phyloP scores from a whole-genome alignment of 140 eudicot species.

The Anethum foeniculum region DNA sequence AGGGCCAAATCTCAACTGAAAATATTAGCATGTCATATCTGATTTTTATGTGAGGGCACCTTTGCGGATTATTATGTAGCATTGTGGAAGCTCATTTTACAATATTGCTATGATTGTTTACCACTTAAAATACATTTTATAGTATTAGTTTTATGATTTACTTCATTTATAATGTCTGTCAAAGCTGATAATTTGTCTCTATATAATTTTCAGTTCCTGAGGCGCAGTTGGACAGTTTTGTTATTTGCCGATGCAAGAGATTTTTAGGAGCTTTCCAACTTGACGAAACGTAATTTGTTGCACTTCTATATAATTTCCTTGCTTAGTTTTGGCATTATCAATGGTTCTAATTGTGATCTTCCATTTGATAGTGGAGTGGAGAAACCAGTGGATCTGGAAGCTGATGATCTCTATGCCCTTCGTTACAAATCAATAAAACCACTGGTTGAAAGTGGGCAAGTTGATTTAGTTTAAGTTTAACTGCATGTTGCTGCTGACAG shows the following conservation, averaged over 20 bases:
- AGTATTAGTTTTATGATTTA: background rate
- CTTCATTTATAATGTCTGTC: background rate
- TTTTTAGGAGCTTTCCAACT: conserved; percentile 66
- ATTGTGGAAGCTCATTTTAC: background rate
- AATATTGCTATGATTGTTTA: background rate
- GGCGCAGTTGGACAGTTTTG: conserved; percentile 71
- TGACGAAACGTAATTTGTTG: conserved; percentile 52
- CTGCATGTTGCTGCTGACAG: background rate
- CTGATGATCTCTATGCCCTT: conserved; percentile 77
- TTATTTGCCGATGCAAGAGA: conserved; percentile 71
- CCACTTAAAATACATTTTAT: background rate
- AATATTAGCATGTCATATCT: background rate
- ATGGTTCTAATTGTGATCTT: conserved; percentile 1
- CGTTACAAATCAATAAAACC: conserved; percentile 92
- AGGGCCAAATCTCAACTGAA: no score
- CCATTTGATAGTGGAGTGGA: conserved; percentile 61
- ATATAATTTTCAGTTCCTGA: conserved; percentile 55
- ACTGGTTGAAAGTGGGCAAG: conserved; percentile 68
- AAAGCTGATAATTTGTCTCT: conserved; percentile 9
- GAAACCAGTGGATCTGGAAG: conserved; percentile 67
- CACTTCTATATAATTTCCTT: background rate
- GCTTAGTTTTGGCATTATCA: background rate
- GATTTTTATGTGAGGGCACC: background rate
- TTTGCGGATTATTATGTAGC: background rate
- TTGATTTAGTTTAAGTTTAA: conserved; percentile 64